Percentiles rank a stretch among this genome's conserved stretches.
These are phyloP conservation scores for Chernovozyma sophiae-reginae DNA, from an alignment of 1,139 yeast genomes.

Conservation along the genomic window DNA sequence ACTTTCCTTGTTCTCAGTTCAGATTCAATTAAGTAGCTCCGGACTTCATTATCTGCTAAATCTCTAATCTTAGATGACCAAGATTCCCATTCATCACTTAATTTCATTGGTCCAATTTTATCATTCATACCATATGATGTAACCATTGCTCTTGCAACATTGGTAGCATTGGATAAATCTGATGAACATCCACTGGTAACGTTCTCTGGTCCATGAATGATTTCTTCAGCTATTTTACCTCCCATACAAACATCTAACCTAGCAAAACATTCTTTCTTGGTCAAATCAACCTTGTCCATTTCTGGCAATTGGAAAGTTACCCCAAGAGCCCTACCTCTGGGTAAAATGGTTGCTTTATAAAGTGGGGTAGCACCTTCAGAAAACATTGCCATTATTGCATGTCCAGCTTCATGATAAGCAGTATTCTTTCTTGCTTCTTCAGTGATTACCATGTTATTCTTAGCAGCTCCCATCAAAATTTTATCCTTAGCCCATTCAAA, in stretches of 20 bases:
- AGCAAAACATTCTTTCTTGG: slow-evolving; percentile 85
- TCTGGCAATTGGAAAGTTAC: slow-evolving; percentile 96
- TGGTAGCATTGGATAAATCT: slow-evolving; percentile 85
- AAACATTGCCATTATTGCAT: slow-evolving; percentile 95
- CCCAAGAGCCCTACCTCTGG: slow-evolving; percentile 95
- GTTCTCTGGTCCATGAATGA: slow-evolving; percentile 84
- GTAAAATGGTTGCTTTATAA: slow-evolving; percentile 94
- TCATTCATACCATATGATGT: slow-evolving; percentile 96
- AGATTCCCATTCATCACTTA: slow-evolving; percentile 85
- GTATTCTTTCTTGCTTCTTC: slow-evolving; percentile 92
- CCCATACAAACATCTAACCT: slow-evolving; percentile 98
- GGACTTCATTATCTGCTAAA: slow-evolving; percentile 88
- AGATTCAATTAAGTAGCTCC: slow-evolving; percentile 66
- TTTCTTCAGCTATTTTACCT: slow-evolving; percentile 95
- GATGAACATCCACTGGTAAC: slow-evolving; percentile 95
- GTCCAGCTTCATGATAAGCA: slow-evolving; percentile 99
- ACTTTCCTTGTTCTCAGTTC: slow-evolving; percentile 76
- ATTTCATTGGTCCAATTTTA: slow-evolving; percentile 83
- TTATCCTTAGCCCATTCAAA: slow-evolving; percentile 99
- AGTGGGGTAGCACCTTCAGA: slow-evolving; percentile 95
- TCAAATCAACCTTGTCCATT: slow-evolving; percentile 95
- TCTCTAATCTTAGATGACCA: slow-evolving; percentile 91
- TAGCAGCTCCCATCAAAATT: slow-evolving; percentile 96
- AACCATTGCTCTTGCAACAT: slow-evolving; percentile 95
- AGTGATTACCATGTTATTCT: slow-evolving; percentile 94